Evolutionary conservation across 352 stramenopile species (phyloP).

Genomic region (Globisporangium solare): DNA sequence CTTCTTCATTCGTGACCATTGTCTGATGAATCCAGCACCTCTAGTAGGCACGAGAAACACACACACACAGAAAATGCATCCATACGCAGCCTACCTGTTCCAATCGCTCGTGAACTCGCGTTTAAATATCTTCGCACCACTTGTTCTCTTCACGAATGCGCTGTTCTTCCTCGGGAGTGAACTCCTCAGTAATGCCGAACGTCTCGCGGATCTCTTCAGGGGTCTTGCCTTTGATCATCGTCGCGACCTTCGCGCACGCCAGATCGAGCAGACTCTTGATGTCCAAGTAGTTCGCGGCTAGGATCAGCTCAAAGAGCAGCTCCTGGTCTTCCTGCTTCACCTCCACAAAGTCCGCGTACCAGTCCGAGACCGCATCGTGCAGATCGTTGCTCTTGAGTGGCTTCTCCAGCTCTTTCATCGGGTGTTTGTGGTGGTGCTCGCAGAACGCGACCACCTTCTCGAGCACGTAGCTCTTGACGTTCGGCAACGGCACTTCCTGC

Average conservation of each 20-base stretch:
- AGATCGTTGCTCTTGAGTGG: constrained; percentile 51
- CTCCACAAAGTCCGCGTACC: constrained; percentile 58
- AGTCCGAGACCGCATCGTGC: constrained; percentile 39
- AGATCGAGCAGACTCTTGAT: constrained; percentile 64
- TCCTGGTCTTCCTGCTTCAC: constrained; percentile 31
- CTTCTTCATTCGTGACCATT: too few species aligned
- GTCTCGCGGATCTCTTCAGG: constrained; percentile 56
- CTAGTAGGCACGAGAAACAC: too few species aligned
- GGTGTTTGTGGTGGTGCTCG: constrained; percentile 19
- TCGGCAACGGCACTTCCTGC: constrained; percentile 22
- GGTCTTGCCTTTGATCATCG: constrained; percentile 63
- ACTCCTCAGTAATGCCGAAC: constrained; percentile 53
- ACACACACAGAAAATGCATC: background rate
- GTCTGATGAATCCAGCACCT: too few species aligned
- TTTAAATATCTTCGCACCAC: constrained; percentile 49
- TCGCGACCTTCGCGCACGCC: constrained; percentile 49
- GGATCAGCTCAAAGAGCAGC: constrained; percentile 61
- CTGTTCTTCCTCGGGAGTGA: constrained; percentile 63
- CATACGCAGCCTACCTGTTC: background rate
- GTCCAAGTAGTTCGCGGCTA: constrained; percentile 68
- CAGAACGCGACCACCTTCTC: constrained; percentile 20
- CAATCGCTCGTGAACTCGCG: background rate
- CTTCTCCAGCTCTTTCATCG: constrained; percentile 48
- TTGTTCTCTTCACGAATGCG: constrained; percentile 68
- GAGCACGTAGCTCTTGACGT: constrained; percentile 22